Base-by-base conservation (phyloP, 2,329 filamentous ascomycete genomes). In the Pestalotiopsis sp. region DNA sequence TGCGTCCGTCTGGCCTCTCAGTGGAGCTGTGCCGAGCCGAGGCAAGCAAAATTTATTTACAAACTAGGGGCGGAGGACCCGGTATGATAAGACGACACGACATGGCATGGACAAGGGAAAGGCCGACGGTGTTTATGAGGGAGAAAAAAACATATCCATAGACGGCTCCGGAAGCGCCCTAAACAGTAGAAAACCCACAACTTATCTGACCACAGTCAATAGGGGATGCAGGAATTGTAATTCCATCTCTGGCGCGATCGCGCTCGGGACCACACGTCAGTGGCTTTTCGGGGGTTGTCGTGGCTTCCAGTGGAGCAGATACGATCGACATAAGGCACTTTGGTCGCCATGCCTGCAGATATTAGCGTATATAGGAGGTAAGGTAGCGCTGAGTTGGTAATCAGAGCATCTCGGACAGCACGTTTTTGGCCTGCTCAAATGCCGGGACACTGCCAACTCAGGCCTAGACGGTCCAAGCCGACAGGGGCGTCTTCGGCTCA, bases 21-120 rank as follows among this genome's bases (percentile, higher is more conserved):
- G 45, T 66, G 49, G 49, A 58, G 49, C 49, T 57, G 45, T 66
- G 36, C 63, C 45, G 49, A 49, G 63, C 63, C 63, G 63, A 66
- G 63, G 63, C 63, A 66, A 36, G 45, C 25, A 58, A 56, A 58
- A 66, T 49, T 56, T 56, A 52, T 52, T 52, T 23, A 52, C 45
- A 12, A 9, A 36, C 49, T 66, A 56, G 63, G 63, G 23, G 11
- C 63, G 63, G 45, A 25, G 45, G 45, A 36, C 49, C 63, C 63
- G 63, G 31, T 52, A 31, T 25, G 63, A 56, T 58, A 67, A 67
- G 56, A 60, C 56, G 52, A 56, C 62, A 49, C 62, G 59, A 62
- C 59, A 62, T 38, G 27, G 56, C 56, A 52, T 11, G 20, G 14
- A 14, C 27, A 58, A 57, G 31, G 60, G n/a, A 65, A 67, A 60